Evolutionary conservation across 2,329 filamentous ascomycete genomes (phyloP).

Genomic region (Lachnellula occidentalis): DNA sequence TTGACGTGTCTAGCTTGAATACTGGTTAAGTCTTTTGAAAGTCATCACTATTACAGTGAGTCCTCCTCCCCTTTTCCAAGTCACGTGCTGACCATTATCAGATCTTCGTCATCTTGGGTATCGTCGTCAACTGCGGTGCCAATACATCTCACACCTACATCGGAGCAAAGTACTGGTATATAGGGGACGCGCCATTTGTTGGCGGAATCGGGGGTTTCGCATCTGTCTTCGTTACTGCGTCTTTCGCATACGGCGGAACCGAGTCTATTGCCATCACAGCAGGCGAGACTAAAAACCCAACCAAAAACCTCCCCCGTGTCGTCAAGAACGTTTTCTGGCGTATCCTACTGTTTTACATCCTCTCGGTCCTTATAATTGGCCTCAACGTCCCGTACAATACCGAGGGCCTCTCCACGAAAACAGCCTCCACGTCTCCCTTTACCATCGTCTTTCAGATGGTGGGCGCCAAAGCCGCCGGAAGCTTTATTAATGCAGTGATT

Average conservation of each 20-base stretch:
- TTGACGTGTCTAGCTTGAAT: conserved; percentile 38
- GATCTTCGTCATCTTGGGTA: conserved; percentile 59
- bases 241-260: conserved; percentile 56
- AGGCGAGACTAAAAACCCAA: conserved; percentile 59
- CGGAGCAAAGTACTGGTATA: conserved; percentile 52
- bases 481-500: conserved; percentile 57
- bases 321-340: conserved; percentile 63
- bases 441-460: conserved; percentile 57
- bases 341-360: conserved; percentile 40
- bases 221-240: conserved; percentile 57
- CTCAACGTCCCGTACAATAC: conserved; percentile 54
- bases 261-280: conserved; percentile 62
- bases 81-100: conserved; percentile 16
- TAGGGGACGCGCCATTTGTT: conserved; percentile 58
- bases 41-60: conserved; percentile 45
- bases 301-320: conserved; percentile 54
- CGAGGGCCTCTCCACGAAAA: conserved; percentile 37
- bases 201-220: conserved; percentile 61
- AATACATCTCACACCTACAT: conserved; percentile 50
- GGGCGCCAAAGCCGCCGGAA: conserved; percentile 48
- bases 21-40: conserved; percentile 52
- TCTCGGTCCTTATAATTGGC: conserved; percentile 50
- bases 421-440: conserved; percentile 45
- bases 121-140: conserved; percentile 53
- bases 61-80: not conserved